A percentile compares a stretch with the other conserved stretches of the same genome.
Conservation (phyloP, 495 filamentous ascomycete species). For the Hypoxylon trugodes region DNA sequence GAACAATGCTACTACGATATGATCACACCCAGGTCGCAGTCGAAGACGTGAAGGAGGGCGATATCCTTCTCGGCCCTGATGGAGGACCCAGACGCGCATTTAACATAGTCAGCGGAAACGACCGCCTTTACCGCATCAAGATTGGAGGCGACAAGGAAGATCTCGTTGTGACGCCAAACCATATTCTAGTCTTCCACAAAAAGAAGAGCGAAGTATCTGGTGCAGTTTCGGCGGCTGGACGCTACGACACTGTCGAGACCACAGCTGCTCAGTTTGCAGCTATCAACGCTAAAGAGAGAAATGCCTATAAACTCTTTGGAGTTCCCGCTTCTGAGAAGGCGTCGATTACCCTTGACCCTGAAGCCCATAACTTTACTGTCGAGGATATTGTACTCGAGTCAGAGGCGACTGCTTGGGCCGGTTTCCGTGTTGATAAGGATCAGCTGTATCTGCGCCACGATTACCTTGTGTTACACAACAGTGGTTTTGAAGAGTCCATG, state of each 20-base stretch:
- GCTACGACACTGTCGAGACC: slow-evolving; percentile 52
- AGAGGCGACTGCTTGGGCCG: slow-evolving; percentile 33
- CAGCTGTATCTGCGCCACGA: slow-evolving; percentile 60
- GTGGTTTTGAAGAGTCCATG: slow-evolving; percentile 85
- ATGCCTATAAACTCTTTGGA: slow-evolving; percentile 41
- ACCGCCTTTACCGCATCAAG: slow-evolving; percentile 45
- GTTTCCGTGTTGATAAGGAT: slow-evolving; percentile 49
- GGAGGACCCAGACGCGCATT: slow-evolving; percentile 56
- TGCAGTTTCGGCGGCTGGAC: slow-evolving; percentile 6
- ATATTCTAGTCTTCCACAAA: slow-evolving; percentile 57
- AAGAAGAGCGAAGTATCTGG: slow-evolving; percentile 27
- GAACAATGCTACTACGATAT: slow-evolving; percentile 46
- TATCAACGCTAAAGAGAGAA: slow-evolving; percentile 44
- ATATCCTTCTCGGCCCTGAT: slow-evolving; percentile 58
- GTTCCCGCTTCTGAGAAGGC: slow-evolving; percentile 9
- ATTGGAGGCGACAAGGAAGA: slow-evolving; percentile 48
- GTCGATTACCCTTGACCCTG: slow-evolving; percentile 10
- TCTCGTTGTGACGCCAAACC: slow-evolving; percentile 58
- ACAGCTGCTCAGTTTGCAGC: slow-evolving; percentile 54
- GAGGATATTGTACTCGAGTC: slow-evolving; percentile 52
- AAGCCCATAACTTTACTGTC: slow-evolving; percentile 47
- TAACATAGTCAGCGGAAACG: slow-evolving; percentile 57
- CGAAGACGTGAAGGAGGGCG: slow-evolving; percentile 58
- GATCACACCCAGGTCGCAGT: slow-evolving; percentile 54
- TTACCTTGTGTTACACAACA: slow-evolving; percentile 56